These are phyloP conservation scores for Herpetomonas samuelpessoai DNA, from an alignment of 208 protist genomes.

Conservation along the genomic window DNA sequence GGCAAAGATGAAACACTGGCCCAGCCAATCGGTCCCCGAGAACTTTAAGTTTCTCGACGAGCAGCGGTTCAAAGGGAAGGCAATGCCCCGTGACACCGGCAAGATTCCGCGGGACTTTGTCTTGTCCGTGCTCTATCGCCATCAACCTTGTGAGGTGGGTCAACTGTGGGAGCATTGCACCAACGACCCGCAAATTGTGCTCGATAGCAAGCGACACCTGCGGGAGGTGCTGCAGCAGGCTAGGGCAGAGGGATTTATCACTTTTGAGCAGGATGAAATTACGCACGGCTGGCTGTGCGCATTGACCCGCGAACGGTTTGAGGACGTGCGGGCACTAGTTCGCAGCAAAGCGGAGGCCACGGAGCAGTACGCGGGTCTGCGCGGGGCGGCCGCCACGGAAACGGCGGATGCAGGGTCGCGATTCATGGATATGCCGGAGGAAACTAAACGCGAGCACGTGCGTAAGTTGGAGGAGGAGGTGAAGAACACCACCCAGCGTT, in stretches of 20 bases:
- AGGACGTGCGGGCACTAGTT: conserved; percentile 75
- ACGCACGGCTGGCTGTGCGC: conserved; percentile 73
- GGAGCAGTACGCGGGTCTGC: conserved; percentile 45
- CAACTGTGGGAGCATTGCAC: conserved; percentile 81
- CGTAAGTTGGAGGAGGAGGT: conserved; percentile 65
- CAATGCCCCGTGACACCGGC: conserved; percentile 81
- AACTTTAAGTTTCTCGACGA: conserved; percentile 83
- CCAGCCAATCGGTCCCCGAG: conserved; percentile 57
- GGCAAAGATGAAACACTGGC: conserved; percentile 82
- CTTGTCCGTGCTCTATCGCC: conserved; percentile 83
- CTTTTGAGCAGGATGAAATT: conserved; percentile 74
- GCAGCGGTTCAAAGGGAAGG: conserved; percentile 69
- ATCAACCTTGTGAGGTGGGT: conserved; percentile 87
- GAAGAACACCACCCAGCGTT: conserved; percentile 52
- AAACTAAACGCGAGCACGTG: conserved; percentile 61
- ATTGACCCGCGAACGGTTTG: conserved; percentile 80
- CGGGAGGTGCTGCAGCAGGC: conserved; percentile 86
- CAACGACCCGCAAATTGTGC: conserved; percentile 74
- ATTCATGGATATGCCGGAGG: conserved; percentile 70
- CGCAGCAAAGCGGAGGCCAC: conserved; percentile 34
- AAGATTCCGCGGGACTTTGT: conserved; percentile 86
- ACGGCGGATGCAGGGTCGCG: conserved; percentile 53
- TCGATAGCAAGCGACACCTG: conserved; percentile 90
- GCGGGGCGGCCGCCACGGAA: conserved; percentile 54
- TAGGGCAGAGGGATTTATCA: conserved; percentile 82